Percentiles rank a stretch among this genome's conserved stretches.
These are phyloP conservation scores for Guadua angustifolia DNA, from an alignment of 176 grass and related monocot genomes.

Conservation along the genomic window DNA sequence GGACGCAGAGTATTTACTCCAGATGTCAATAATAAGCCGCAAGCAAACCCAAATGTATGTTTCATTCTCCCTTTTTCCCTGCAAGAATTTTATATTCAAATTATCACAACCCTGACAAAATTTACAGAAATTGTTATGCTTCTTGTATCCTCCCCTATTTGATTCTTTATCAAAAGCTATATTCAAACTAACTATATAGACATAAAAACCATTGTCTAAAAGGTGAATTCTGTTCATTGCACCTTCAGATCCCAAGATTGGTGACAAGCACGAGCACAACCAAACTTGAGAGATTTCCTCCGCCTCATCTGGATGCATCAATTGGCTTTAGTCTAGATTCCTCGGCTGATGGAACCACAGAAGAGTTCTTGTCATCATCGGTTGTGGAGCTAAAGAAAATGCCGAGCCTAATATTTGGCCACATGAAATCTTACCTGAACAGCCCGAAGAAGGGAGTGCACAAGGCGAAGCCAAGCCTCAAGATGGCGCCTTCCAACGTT, in stretches of 20 bases:
- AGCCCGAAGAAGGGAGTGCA: conserved; percentile 51
- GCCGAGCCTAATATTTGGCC: conserved; percentile 52
- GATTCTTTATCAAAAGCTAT: background rate
- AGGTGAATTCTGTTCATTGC: conserved; percentile 2
- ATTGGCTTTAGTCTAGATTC: conserved; percentile 62
- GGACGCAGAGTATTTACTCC: conserved; percentile 68
- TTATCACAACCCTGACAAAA: background rate
- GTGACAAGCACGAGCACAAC: conserved; percentile 73
- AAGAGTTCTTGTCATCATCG: conserved; percentile 69
- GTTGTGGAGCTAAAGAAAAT: conserved; percentile 57
- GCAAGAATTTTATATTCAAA: conserved; percentile 10
- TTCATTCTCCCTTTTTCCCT: conserved; percentile 11
- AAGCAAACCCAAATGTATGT: conserved; percentile 57
- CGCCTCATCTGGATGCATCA: conserved; percentile 87
- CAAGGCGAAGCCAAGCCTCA: conserved; percentile 58
- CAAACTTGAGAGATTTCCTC: conserved; percentile 85
- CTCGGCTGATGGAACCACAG: conserved; percentile 34
- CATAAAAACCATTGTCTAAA: conserved; percentile 8
- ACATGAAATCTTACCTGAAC: conserved; percentile 60
- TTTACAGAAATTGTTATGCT: background rate
- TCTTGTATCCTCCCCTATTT: background rate
- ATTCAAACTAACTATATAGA: background rate
- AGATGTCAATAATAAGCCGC: conserved; percentile 48
- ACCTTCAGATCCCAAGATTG: conserved; percentile 73
- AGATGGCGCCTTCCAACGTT: conserved; percentile 59